Conservation (phyloP, 805 yeast genomes). For the Blastobotrys muscicola region DNA sequence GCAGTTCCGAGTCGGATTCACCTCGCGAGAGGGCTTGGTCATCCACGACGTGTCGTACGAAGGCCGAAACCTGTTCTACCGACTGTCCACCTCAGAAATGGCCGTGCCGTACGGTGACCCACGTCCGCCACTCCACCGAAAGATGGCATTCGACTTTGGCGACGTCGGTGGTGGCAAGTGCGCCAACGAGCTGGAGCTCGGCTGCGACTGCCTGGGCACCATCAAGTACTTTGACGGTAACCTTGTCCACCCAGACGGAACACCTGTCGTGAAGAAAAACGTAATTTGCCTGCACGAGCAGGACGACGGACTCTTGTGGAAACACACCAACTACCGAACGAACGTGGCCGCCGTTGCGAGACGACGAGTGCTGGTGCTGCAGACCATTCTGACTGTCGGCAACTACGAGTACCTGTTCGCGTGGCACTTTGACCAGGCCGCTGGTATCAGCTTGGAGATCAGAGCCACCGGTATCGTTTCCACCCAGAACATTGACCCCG, state of each 20-base stretch:
- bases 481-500: constrained; percentile 72
- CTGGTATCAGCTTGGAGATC: constrained; percentile 66
- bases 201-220: constrained; percentile 80
- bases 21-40: constrained; percentile 73
- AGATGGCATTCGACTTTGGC: constrained; percentile 80
- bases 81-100: constrained; percentile 72
- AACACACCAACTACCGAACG: constrained; percentile 75
- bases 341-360: constrained; percentile 54
- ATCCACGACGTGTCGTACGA: constrained; percentile 63
- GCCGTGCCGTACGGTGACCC: constrained; percentile 86
- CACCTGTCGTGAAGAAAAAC: constrained; percentile 52
- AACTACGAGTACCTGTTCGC: constrained; percentile 74
- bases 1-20: constrained; percentile 64
- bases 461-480: constrained; percentile 83
- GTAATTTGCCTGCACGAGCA: constrained; percentile 79
- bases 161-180: constrained; percentile 75
- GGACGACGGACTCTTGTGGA: constrained; percentile 69
- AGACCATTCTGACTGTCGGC: constrained; percentile 78
- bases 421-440: constrained; percentile 66
- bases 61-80: constrained; percentile 67
- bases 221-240: constrained; percentile 65
- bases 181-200: constrained; percentile 60
- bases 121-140: constrained; percentile 73
- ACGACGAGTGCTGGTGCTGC: constrained; percentile 71
- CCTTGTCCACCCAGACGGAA: constrained; percentile 51